Percentiles rank a stretch among this genome's conserved stretches.
Evolutionary conservation across 2,329 filamentous ascomycete genomes (phyloP).

Genomic region (Monilinia fructigena): DNA sequence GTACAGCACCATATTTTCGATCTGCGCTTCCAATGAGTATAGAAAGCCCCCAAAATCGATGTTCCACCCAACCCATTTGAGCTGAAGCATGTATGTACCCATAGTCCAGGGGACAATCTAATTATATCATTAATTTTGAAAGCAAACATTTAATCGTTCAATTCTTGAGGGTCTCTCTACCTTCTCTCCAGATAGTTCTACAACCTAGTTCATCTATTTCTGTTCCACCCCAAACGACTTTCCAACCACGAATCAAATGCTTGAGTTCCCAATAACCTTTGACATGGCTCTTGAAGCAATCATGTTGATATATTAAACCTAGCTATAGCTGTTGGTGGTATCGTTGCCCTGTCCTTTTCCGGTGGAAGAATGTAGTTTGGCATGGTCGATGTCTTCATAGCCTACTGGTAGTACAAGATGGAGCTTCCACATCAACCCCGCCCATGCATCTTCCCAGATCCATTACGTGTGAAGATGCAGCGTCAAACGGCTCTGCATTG

Average conservation of each 20-base stretch:
- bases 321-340: not conserved
- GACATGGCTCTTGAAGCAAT: not conserved
- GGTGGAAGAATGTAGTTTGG: too few species aligned
- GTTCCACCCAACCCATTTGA: too few species aligned
- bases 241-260: not conserved
- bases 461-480: not conserved
- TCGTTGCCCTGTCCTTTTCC: not conserved
- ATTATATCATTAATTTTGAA: too few species aligned
- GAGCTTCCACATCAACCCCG: not conserved
- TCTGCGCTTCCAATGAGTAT: too few species aligned
- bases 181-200: not conserved
- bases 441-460: not conserved
- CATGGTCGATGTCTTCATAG: not conserved
- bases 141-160: too few species aligned
- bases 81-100: too few species aligned
- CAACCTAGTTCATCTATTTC: not conserved
- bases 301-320: not conserved
- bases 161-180: not conserved
- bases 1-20: too few species aligned
- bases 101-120: too few species aligned
- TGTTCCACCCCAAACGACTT: not conserved
- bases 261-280: not conserved
- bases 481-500: too few species aligned
- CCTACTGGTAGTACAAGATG: not conserved
- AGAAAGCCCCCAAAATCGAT: too few species aligned